Conservation (phyloP, 306 rosid species). For the Quercus parvula region DNA sequence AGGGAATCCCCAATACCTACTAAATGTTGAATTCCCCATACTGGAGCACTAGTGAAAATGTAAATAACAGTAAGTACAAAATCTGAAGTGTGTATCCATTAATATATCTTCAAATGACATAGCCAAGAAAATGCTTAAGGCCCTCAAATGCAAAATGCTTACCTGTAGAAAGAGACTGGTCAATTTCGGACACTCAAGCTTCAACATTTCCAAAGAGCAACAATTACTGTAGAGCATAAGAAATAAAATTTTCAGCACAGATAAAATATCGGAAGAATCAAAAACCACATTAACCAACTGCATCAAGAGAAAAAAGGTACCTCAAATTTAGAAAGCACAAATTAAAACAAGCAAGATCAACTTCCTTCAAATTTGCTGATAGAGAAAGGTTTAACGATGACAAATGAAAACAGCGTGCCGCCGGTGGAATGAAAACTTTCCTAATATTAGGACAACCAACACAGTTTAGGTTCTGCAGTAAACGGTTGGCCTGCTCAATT, state of each 20-base stretch:
- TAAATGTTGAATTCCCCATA: neutral
- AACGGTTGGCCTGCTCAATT: slow-evolving; percentile 59
- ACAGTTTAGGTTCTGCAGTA: slow-evolving; percentile 85
- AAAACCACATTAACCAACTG: slow-evolving; percentile 3
- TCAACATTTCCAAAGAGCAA: slow-evolving; percentile 75
- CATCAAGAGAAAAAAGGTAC: slow-evolving; percentile 29
- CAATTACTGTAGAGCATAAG: slow-evolving; percentile 60
- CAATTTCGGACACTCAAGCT: slow-evolving; percentile 80
- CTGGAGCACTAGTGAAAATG: neutral
- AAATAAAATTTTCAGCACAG: slow-evolving; percentile 12
- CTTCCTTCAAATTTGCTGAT: slow-evolving; percentile 80
- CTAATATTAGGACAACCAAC: slow-evolving; percentile 89
- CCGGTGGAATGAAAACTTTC: slow-evolving; percentile 83
- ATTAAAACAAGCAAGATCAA: slow-evolving; percentile 83
- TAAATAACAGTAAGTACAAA: neutral
- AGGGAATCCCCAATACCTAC: neutral
- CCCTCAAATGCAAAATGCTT: slow-evolving; percentile 6
- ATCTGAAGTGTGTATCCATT: neutral
- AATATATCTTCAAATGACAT: neutral
- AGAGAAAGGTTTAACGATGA: slow-evolving; percentile 76
- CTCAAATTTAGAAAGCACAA: slow-evolving; percentile 89
- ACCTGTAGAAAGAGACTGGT: slow-evolving; percentile 95
- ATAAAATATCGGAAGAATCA: neutral
- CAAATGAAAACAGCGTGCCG: slow-evolving; percentile 71
- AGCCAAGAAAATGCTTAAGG: neutral